These are phyloP conservation scores for Plasmodium adleri DNA, from an alignment of 169 alveolate genomes.

Conservation along the genomic window DNA sequence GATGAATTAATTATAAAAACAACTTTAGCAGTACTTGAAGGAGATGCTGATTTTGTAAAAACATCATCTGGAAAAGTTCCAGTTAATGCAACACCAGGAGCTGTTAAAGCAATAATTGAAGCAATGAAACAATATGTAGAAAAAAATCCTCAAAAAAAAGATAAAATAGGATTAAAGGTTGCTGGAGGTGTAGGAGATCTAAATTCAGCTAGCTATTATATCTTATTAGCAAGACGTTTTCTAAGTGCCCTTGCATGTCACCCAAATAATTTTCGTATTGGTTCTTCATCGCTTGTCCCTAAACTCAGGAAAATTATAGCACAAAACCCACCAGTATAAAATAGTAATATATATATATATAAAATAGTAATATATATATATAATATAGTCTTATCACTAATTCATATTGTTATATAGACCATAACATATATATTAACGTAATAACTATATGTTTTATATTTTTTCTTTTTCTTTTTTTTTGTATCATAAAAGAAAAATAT, in stretches of 20 bases:
- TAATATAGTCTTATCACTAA: too few species aligned
- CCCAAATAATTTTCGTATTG: conserved; percentile 65
- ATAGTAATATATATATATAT: too few species aligned
- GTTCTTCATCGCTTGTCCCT: conserved; percentile 65
- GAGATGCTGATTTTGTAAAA: conserved; percentile 80
- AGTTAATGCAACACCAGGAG: conserved; percentile 76
- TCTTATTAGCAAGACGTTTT: conserved; percentile 45
- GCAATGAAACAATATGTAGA: conserved; percentile 49
- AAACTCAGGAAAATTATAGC: conserved; percentile 35
- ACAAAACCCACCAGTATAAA: conserved; percentile 25
- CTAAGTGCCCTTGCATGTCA: conserved; percentile 77
- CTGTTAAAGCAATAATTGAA: conserved; percentile 54
- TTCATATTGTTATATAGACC: too few species aligned
- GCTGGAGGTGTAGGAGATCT: conserved; percentile 80
- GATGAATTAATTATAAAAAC: conserved; percentile 72
- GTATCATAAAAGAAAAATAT: too few species aligned
- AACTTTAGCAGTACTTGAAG: conserved; percentile 75
- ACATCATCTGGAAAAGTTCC: conserved; percentile 82
- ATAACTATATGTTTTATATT: too few species aligned
- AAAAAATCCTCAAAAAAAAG: conserved; percentile 31
- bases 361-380: too few species aligned
- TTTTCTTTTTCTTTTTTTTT: too few species aligned
- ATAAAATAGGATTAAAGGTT: conserved; percentile 79
- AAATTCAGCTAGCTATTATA: conserved; percentile 71
- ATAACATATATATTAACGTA: too few species aligned